Conservation (phyloP, 345 rosid species). For the Gossypium rotundifolium region DNA sequence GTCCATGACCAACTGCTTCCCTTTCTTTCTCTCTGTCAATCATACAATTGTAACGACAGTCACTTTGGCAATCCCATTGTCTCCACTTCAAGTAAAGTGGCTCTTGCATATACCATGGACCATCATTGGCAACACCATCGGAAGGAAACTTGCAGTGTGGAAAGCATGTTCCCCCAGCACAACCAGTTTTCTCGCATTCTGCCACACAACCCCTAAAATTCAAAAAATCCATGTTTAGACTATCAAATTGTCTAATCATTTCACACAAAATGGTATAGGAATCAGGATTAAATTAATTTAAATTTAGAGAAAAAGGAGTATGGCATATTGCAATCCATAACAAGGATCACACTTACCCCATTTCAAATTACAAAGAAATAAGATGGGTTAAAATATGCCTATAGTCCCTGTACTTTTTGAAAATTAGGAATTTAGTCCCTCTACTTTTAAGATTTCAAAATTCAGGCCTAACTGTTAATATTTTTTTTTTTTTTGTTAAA, state of each 20-base stretch:
- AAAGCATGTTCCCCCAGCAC: conserved; percentile 55
- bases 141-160: conserved; percentile 58
- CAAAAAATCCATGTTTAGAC: conserved; percentile 1
- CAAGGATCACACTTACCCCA: background rate
- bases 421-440: no score
- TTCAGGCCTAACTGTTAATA: no score
- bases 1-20: conserved; percentile 35
- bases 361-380: background rate
- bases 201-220: conserved; percentile 45
- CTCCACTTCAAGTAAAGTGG: conserved; percentile 62
- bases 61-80: conserved; percentile 66
- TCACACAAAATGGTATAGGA: background rate
- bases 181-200: conserved; percentile 57
- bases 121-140: conserved; percentile 28
- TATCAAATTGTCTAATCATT: background rate
- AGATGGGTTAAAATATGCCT: no score
- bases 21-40: conserved; percentile 55
- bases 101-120: conserved; percentile 67
- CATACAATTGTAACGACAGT: conserved; percentile 72
- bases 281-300: background rate
- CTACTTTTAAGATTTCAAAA: no score
- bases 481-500: no score
- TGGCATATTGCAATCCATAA: background rate
- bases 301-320: background rate
- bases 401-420: no score